Conservation (phyloP, 306 rosid species). For the Prunus padus region DNA sequence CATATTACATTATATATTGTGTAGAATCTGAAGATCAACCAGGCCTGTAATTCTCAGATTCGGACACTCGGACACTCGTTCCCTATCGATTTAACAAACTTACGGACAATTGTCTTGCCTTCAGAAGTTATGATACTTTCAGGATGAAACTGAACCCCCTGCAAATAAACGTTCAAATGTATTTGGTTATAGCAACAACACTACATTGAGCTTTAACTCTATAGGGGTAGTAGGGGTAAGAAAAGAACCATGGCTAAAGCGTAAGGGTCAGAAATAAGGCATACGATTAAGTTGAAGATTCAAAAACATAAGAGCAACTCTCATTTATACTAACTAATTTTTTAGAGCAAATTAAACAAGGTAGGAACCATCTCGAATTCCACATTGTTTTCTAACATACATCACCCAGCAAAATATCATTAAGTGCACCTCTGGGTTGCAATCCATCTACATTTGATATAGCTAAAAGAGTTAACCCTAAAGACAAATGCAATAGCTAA, state of each 20-base stretch:
- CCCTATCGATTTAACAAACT: constrained; percentile 68
- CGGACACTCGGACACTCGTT: constrained; percentile 49
- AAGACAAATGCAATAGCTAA: no score
- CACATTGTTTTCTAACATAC: no score
- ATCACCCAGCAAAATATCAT: no score
- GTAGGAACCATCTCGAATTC: no score
- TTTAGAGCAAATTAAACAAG: no score
- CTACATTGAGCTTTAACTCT: neutral
- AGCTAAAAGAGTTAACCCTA: no score
- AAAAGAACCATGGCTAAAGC: no score
- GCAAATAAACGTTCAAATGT: constrained; percentile 14
- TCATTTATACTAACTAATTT: neutral
- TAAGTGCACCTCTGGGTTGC: no score
- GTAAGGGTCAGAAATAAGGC: neutral
- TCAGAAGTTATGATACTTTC: constrained; percentile 86
- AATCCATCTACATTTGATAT: no score
- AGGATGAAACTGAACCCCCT: constrained; percentile 99
- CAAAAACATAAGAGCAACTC: neutral
- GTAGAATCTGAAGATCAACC: neutral
- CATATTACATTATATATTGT: neutral
- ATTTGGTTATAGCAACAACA: neutral
- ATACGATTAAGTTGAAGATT: neutral
- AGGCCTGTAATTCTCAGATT: constrained; percentile 19
- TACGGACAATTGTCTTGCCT: constrained; percentile 64
- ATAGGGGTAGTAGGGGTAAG: neutral